These are phyloP conservation scores for Trichosporon sp. DNA, from an alignment of 1,284 basidiomycete species.

Conservation along the genomic window DNA sequence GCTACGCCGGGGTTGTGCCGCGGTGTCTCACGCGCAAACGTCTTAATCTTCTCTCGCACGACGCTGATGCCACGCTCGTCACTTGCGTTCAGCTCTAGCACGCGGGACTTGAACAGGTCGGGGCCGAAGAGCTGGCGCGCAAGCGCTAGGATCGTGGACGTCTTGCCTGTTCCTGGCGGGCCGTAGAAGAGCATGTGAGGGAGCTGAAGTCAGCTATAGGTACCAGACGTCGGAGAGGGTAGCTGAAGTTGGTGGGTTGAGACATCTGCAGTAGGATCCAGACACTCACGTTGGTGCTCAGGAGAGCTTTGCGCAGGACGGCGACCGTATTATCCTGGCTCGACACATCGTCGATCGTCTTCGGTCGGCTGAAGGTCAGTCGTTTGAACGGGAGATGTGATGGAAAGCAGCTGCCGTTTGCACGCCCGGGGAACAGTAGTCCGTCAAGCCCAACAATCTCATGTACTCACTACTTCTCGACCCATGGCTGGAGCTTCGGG, in stretches of 20 bases:
- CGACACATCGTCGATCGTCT: constrained; percentile 95
- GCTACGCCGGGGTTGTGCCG: constrained; percentile 66
- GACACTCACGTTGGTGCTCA: constrained; percentile 75
- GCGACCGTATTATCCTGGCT: constrained; percentile 95
- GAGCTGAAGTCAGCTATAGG: constrained; percentile 59
- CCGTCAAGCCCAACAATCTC: background rate
- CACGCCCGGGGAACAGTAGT: no score
- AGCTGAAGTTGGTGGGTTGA: no score
- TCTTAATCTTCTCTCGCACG: constrained; percentile 97
- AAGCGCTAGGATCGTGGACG: constrained; percentile 90
- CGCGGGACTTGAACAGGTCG: constrained; percentile 86
- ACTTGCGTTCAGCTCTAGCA: constrained; percentile 97
- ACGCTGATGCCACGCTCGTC: constrained; percentile 96
- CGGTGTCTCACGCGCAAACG: constrained; percentile 92
- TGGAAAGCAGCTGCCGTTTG: no score
- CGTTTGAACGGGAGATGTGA: no score
- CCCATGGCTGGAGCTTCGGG: constrained; percentile 81
- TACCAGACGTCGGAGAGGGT: no score
- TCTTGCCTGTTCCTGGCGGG: constrained; percentile 97
- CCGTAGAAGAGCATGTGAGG: constrained; percentile 99
- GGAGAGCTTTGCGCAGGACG: constrained; percentile 83
- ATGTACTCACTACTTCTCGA: constrained; percentile 82
- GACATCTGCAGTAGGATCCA: no score
- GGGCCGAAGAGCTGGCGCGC: constrained; percentile 93
- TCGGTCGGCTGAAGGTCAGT: constrained; percentile 66